Percentiles rank a stretch among this genome's conserved stretches.
Evolutionary conservation across 495 filamentous ascomycete species (phyloP).

Genomic region (Apiosordaria backusii): DNA sequence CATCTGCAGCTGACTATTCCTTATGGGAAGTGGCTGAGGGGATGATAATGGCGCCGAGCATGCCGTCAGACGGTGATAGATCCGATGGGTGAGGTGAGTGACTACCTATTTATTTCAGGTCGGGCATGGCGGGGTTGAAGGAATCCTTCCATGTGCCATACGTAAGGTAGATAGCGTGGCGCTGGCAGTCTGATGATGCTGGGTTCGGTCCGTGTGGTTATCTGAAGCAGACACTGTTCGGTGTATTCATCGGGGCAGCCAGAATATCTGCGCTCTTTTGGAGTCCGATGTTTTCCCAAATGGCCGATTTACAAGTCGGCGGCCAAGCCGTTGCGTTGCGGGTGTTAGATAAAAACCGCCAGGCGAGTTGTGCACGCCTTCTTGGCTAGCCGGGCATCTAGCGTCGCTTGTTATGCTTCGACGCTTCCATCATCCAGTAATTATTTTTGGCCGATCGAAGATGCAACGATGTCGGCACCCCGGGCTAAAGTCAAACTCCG

Average conservation of each 20-base stretch:
- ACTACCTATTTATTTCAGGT: background rate
- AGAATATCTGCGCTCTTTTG: background rate
- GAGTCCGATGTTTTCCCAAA: background rate
- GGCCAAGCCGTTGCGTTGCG: constrained; percentile 1
- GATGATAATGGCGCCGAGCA: background rate
- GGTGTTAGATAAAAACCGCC: background rate
- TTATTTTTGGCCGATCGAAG: background rate
- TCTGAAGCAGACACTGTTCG: background rate
- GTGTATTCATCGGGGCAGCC: background rate
- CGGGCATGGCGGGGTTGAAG: background rate
- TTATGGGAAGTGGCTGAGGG: background rate
- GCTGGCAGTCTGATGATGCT: background rate
- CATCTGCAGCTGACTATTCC: background rate
- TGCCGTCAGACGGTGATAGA: background rate
- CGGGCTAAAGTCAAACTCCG: constrained; percentile 6
- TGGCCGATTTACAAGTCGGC: background rate
- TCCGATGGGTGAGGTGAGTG: background rate
- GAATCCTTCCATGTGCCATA: background rate
- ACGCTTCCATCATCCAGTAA: background rate
- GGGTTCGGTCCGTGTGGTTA: background rate
- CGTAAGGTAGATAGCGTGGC: background rate
- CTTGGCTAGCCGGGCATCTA: background rate
- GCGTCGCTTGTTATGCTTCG: background rate
- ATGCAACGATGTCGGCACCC: constrained; percentile 5
- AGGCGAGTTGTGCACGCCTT: constrained; percentile 1